Evolutionary conservation across 495 filamentous ascomycete species (phyloP), one percentile per base, ranked within the genome.

Genomic region (Neurospora terricola): DNA sequence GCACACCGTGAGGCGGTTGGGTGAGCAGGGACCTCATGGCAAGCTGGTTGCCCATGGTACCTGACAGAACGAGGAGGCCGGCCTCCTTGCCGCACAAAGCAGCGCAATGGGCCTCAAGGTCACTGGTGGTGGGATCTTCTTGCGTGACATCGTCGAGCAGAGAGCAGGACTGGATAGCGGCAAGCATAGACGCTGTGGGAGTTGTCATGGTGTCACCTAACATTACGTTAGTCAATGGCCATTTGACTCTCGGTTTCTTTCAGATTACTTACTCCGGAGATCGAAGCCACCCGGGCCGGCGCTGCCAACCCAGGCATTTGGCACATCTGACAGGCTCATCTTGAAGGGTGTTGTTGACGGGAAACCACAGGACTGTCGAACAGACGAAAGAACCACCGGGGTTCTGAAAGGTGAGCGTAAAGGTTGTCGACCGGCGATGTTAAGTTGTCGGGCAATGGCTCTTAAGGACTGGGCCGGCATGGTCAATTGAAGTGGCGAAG

Each of bases 41-140:
- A 72, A 96, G 82, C 75, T 94, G 92, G 82, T 96, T 96, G 40
- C 91, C 95, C 93, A 97, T 96, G 21, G 95, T 97, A 5, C 95
- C 95, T 0, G 91, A 94, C 69, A 96, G 84, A 30, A 97, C 93
- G 59, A 97, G 88, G 0, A 94, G 84, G 0, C 87, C 90, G 38
- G 89, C 89, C 72, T 92, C 88, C 78, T 96, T 93, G 75, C 87
- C 87, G 3, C 93, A 89, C 5, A 94, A 85, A 38, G 84, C 79
- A 37, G 93, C 91, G 27, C 96, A 84, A 74, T 91, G 89, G 40
- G 83, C 78, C 80, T 93, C 91, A 45, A 98, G 88, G 70, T 87
- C 84, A 48, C 84, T 88, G 36, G 94, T 97, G 0, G 92, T 93
- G 0, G 89, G 86, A 80, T 97, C 94, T 81, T 95, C 92, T 54